These are phyloP conservation scores for Dictyostelium citrinum DNA, from an alignment of 78 protist genomes.

Conservation along the genomic window DNA sequence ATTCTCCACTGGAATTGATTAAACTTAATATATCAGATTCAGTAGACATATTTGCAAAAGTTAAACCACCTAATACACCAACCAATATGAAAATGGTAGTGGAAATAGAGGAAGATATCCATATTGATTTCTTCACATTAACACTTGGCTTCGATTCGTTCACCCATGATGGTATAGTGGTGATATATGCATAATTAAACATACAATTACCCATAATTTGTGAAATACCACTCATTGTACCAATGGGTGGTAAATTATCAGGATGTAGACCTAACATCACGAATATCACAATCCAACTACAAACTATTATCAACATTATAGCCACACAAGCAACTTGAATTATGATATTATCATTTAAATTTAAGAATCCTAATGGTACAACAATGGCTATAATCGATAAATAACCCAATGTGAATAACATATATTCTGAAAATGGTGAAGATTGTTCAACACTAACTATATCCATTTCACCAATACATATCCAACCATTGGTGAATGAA, in stretches of 20 bases:
- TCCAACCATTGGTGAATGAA: conserved; percentile 23
- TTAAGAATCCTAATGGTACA: conserved; percentile 72
- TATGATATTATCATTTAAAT: conserved; percentile 66
- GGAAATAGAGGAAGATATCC: conserved; percentile 16
- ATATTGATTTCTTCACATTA: conserved; percentile 17
- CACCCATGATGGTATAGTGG: conserved; percentile 76
- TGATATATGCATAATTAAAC: conserved; percentile 75
- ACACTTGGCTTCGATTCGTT: conserved; percentile 71
- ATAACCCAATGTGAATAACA: conserved; percentile 66
- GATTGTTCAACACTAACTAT: neutral
- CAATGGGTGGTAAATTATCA: conserved; percentile 27
- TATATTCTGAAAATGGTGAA: conserved; percentile 54
- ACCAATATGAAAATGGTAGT: conserved; percentile 13
- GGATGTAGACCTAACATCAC: conserved; percentile 5
- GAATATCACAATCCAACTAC: conserved; percentile 60
- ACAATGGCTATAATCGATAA: conserved; percentile 6
- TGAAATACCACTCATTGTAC: conserved; percentile 10
- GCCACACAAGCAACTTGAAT: conserved; percentile 64
- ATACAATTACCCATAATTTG: conserved; percentile 63
- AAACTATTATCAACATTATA: conserved; percentile 7
- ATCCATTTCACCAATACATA: neutral
- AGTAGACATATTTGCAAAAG: conserved; percentile 38
- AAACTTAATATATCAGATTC: conserved; percentile 36
- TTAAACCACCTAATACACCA: conserved; percentile 35
- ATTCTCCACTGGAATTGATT: neutral